phyloP scores from a whole-genome alignment of 1,139 yeast genomes.

The Candida labiduridarum region DNA sequence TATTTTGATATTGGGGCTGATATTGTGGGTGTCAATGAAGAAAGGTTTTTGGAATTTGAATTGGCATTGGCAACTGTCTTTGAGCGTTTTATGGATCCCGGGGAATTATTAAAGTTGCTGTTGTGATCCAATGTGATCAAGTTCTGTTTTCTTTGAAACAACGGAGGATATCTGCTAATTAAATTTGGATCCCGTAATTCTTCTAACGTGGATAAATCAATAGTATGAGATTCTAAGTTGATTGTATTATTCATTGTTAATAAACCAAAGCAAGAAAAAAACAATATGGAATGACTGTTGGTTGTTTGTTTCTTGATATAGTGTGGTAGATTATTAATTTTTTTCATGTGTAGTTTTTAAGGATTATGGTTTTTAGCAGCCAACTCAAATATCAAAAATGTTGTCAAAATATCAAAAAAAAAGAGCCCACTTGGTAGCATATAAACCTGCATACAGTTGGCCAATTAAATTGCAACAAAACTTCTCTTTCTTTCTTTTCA shows the following conservation, averaged over 20 bases:
- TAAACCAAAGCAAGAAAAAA: not conserved
- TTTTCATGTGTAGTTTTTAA: not conserved
- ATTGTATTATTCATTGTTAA: slow-evolving; percentile 11
- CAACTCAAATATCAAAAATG: slow-evolving; percentile 4
- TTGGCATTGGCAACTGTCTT: not conserved
- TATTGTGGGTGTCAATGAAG: not conserved
- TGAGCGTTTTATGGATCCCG: slow-evolving; percentile 1
- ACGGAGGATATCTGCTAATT: slow-evolving; percentile 19
- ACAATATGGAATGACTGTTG: no score
- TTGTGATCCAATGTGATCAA: slow-evolving; percentile 11
- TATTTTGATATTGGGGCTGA: slow-evolving; percentile 6
- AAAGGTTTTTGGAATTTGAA: not conserved
- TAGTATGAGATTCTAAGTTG: slow-evolving; percentile 10
- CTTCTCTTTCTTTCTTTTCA: not conserved
- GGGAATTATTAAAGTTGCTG: not conserved
- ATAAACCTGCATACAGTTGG: not conserved
- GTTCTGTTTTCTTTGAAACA: slow-evolving; percentile 15
- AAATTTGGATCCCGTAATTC: slow-evolving; percentile 19
- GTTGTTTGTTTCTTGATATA: not conserved
- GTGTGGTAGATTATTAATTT: no score
- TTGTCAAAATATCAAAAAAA: not conserved
- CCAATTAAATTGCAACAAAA: slow-evolving; percentile 2
- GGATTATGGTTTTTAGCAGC: slow-evolving; percentile 3
- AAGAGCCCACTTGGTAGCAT: not conserved
- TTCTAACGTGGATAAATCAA: slow-evolving; percentile 17